These are phyloP conservation scores for Iberis amara DNA, from an alignment of 441 rosid genomes.

Conservation along the genomic window DNA sequence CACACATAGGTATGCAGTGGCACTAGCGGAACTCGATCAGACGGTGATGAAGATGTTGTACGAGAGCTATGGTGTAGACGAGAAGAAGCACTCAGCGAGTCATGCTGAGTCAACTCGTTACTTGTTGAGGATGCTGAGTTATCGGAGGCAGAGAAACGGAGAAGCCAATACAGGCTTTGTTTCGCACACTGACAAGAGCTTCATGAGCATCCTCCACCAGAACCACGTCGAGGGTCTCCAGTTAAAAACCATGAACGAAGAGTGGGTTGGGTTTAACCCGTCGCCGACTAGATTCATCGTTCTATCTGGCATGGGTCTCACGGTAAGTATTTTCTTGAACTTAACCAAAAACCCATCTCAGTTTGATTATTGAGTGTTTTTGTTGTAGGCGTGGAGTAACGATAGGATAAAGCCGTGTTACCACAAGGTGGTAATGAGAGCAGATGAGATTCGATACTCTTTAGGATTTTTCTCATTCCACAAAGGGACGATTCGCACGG, in stretches of 20 bases:
- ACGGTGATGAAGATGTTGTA: constrained; percentile 49
- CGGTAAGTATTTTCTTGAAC: constrained; percentile 34
- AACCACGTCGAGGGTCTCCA: constrained; percentile 51
- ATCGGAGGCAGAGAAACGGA: constrained; percentile 34
- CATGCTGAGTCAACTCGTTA: constrained; percentile 37
- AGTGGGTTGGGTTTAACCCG: constrained; percentile 43
- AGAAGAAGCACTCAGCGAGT: constrained; percentile 33
- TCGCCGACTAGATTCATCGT: constrained; percentile 52
- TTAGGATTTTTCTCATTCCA: constrained; percentile 49
- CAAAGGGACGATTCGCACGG: constrained; percentile 35
- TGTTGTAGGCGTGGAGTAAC: constrained; percentile 61
- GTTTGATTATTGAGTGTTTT: background rate
- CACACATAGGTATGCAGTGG: constrained; percentile 29
- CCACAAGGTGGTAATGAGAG: constrained; percentile 50
- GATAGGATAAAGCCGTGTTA: constrained; percentile 49
- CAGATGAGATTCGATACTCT: constrained; percentile 42
- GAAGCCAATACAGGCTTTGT: constrained; percentile 36
- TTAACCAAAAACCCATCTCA: background rate
- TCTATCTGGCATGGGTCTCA: constrained; percentile 51
- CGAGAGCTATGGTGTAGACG: constrained; percentile 55
- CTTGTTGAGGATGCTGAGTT: constrained; percentile 50
- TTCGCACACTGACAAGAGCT: constrained; percentile 62
- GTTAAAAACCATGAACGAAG: constrained; percentile 39
- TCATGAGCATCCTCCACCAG: constrained; percentile 54
- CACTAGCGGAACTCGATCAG: constrained; percentile 31